These are phyloP conservation scores for Hyphopichia wangnamkhiaoensis DNA, from an alignment of 1,139 yeast species.

Conservation along the genomic window DNA sequence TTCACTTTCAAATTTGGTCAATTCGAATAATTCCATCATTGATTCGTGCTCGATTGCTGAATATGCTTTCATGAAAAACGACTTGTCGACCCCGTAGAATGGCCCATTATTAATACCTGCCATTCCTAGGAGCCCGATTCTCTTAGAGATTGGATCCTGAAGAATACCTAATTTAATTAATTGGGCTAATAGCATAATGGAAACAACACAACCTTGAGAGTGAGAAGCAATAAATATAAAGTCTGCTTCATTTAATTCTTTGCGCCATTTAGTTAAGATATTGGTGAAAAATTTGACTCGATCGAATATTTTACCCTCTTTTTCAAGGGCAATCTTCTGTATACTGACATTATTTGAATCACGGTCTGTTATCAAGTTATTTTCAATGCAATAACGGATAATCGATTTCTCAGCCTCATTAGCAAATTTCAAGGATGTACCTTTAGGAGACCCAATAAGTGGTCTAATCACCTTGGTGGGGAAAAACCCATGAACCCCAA, in stretches of 20 bases:
- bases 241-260: slow-evolving; percentile 75
- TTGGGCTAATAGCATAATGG: slow-evolving; percentile 72
- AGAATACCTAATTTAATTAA: slow-evolving; percentile 72
- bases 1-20: slow-evolving; percentile 71
- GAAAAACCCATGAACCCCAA: slow-evolving; percentile 95
- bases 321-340: slow-evolving; percentile 89
- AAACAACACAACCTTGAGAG: slow-evolving; percentile 94
- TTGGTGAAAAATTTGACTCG: slow-evolving; percentile 80
- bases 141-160: slow-evolving; percentile 45
- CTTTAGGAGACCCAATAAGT: slow-evolving; percentile 88
- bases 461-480: slow-evolving; percentile 86
- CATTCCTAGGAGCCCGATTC: slow-evolving; percentile 83
- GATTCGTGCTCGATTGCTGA: slow-evolving; percentile 90
- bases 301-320: slow-evolving; percentile 86
- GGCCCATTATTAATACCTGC: slow-evolving; percentile 97
- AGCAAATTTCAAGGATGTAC: slow-evolving; percentile 85
- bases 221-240: slow-evolving; percentile 88
- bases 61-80: slow-evolving; percentile 80
- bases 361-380: slow-evolving; percentile 41
- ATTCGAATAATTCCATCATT: slow-evolving; percentile 79
- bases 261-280: slow-evolving; percentile 68
- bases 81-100: slow-evolving; percentile 84
- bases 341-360: slow-evolving; percentile 55
- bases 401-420: slow-evolving; percentile 83
- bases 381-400: slow-evolving; percentile 67